Evolutionary conservation across 345 rosid species (phyloP).

Genomic region (Linum lewisii): DNA sequence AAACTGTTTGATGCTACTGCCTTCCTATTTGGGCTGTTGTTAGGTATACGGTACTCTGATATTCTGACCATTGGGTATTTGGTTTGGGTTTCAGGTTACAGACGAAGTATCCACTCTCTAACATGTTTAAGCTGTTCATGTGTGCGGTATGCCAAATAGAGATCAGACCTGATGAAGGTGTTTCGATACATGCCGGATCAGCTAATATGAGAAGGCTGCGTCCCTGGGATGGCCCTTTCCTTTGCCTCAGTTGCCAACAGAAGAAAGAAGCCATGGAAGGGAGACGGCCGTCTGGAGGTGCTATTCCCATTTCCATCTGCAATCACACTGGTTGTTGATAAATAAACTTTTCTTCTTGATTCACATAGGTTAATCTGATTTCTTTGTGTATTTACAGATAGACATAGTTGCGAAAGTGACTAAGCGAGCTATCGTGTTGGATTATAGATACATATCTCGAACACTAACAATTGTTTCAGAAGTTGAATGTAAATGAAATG

Average conservation of each 20-base stretch:
- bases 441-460: slow-evolving; percentile 10
- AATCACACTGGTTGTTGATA: neutral
- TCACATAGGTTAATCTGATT: slow-evolving; percentile 7
- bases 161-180: slow-evolving; percentile 92
- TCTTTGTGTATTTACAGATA: slow-evolving; percentile 38
- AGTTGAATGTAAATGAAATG: slow-evolving; percentile 24
- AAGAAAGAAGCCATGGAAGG: slow-evolving; percentile 99
- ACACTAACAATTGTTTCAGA: slow-evolving; percentile 31
- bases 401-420: slow-evolving; percentile 85
- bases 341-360: slow-evolving; percentile 2
- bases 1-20: neutral
- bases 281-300: slow-evolving; percentile 75
- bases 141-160: slow-evolving; percentile 99
- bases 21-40: neutral
- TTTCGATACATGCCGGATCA: slow-evolving; percentile 76
- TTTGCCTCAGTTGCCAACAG: slow-evolving; percentile 91
- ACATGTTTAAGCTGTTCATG: slow-evolving; percentile 88
- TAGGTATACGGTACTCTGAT: neutral
- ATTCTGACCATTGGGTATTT: slow-evolving; percentile 11
- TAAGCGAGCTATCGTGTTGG: slow-evolving; percentile 33
- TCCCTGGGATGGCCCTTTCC: slow-evolving; percentile 99
- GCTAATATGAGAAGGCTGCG: slow-evolving; percentile 55
- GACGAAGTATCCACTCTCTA: slow-evolving; percentile 89
- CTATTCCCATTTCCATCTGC: slow-evolving; percentile 1
- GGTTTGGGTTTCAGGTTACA: slow-evolving; percentile 60